These are phyloP conservation scores for Ophiostoma triangulosporum DNA, from an alignment of 2,329 filamentous ascomycete genomes.

Conservation along the genomic window DNA sequence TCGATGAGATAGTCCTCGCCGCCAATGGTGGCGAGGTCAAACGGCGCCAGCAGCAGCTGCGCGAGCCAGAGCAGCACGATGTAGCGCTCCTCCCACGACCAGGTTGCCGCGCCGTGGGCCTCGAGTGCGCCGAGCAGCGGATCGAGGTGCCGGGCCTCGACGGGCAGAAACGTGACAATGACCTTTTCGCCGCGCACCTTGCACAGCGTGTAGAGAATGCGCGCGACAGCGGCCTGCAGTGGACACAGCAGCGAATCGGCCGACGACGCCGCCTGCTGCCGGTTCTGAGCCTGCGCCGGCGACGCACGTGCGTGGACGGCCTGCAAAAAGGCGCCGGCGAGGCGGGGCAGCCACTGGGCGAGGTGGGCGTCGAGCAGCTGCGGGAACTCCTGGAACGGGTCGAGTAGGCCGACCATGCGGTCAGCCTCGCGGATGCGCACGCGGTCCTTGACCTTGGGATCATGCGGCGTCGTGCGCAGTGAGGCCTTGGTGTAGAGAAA, in stretches of 20 bases:
- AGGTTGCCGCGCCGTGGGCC: conserved; percentile 20
- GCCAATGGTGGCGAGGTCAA: conserved; percentile 69
- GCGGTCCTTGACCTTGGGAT: conserved; percentile 5
- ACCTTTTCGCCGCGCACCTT: conserved; percentile 92
- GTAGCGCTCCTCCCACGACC: conserved; percentile 82
- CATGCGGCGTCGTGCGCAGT: background rate
- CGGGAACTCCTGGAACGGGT: conserved; percentile 89
- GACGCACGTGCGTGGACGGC: conserved; percentile 17
- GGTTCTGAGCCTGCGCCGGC: background rate
- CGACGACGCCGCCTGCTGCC: conserved; percentile 18
- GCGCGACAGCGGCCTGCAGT: conserved; percentile 58
- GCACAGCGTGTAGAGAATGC: conserved; percentile 77
- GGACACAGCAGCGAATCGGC: conserved; percentile 33
- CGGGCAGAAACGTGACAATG: conserved; percentile 78
- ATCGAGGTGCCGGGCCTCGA: conserved; percentile 77
- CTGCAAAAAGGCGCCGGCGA: conserved; percentile 64
- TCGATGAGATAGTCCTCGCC: conserved; percentile 13
- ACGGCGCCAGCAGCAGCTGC: conserved; percentile 71
- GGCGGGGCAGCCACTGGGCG: conserved; percentile 55
- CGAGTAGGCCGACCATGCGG: conserved; percentile 38
- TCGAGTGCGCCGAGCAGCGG: conserved; percentile 65
- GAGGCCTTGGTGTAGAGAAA: conserved; percentile 27
- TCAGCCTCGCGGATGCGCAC: conserved; percentile 14
- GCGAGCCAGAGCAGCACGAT: conserved; percentile 78
- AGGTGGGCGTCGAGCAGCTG: conserved; percentile 83